A percentile compares a stretch with the other conserved stretches of the same genome.
Evolutionary conservation across 179 eudicot species (phyloP).

Genomic region (Nepenthes alata): DNA sequence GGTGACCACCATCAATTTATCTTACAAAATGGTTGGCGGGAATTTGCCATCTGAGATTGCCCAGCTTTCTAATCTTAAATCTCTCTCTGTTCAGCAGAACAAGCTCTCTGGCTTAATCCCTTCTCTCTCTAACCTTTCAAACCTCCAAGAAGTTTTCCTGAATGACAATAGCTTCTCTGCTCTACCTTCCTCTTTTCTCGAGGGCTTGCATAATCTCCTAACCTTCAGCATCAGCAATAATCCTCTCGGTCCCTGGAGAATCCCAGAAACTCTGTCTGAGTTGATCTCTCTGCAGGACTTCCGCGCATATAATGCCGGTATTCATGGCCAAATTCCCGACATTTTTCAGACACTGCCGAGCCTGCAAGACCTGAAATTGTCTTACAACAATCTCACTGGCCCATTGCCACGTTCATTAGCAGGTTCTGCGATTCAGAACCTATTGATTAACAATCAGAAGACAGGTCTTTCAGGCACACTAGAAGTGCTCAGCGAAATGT

Average conservation of each 20-base stretch:
- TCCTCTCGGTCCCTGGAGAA: slow-evolving; percentile 15
- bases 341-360: slow-evolving; percentile 14
- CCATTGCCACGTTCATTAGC: slow-evolving; percentile 16
- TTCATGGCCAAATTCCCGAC: slow-evolving; percentile 22
- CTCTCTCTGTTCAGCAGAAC: slow-evolving; percentile 44
- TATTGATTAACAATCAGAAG: slow-evolving; percentile 25
- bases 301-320: slow-evolving; percentile 11
- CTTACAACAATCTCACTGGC: slow-evolving; percentile 25
- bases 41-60: slow-evolving; percentile 29
- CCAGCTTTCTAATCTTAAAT: slow-evolving; percentile 32
- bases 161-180: slow-evolving; percentile 32
- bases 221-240: slow-evolving; percentile 29
- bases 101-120: slow-evolving; percentile 47
- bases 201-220: slow-evolving; percentile 35
- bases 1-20: slow-evolving; percentile 33
- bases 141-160: slow-evolving; percentile 27
- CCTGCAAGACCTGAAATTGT: slow-evolving; percentile 12
- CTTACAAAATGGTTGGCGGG: slow-evolving; percentile 29
- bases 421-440: slow-evolving; percentile 8
- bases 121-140: slow-evolving; percentile 20
- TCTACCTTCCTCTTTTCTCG: slow-evolving; percentile 25
- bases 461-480: slow-evolving; percentile 20
- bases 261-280: slow-evolving; percentile 10
- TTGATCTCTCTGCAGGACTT: slow-evolving; percentile 9
- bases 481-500: slow-evolving; percentile 18